Evolutionary conservation across 768 basidiomycete genomes (phyloP).

Genomic region (Xerocomus potaroensis): DNA sequence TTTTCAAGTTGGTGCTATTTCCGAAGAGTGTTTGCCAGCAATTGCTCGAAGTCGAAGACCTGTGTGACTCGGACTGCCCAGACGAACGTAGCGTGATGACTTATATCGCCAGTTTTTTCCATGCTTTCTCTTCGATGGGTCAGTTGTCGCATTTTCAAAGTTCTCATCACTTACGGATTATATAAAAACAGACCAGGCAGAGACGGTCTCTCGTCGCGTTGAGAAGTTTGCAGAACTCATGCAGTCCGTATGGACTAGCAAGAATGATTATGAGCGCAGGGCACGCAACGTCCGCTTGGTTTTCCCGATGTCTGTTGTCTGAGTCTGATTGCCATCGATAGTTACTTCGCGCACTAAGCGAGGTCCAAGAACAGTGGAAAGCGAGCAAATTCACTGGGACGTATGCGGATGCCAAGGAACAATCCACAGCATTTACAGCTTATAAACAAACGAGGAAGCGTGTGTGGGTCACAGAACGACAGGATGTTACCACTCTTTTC

Average conservation of each 20-base stretch:
- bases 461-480: conserved; percentile 84
- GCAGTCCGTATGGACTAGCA: conserved; percentile 84
- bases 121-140: conserved; percentile 98
- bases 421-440: conserved; percentile 62
- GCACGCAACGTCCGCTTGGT: conserved; percentile 53
- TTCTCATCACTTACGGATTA: background rate
- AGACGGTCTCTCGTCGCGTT: conserved; percentile 89
- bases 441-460: conserved; percentile 89
- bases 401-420: conserved; percentile 77
- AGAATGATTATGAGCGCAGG: conserved; percentile 91
- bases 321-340: conserved; percentile 24
- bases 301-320: background rate
- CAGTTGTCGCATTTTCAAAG: conserved; percentile 18
- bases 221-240: conserved; percentile 96
- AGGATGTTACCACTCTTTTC: conserved; percentile 83
- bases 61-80: conserved; percentile 82
- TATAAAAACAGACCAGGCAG: conserved; percentile 76
- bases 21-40: conserved; percentile 46
- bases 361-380: conserved; percentile 69
- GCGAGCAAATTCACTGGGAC: conserved; percentile 62
- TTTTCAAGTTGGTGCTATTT: background rate
- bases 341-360: conserved; percentile 63
- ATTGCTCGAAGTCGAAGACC: conserved; percentile 93
- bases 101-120: conserved; percentile 96
- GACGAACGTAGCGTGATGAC: conserved; percentile 99